Base-by-base conservation (phyloP, 2,329 filamentous ascomycete genomes). In the Pseudogymnoascus sp. region DNA sequence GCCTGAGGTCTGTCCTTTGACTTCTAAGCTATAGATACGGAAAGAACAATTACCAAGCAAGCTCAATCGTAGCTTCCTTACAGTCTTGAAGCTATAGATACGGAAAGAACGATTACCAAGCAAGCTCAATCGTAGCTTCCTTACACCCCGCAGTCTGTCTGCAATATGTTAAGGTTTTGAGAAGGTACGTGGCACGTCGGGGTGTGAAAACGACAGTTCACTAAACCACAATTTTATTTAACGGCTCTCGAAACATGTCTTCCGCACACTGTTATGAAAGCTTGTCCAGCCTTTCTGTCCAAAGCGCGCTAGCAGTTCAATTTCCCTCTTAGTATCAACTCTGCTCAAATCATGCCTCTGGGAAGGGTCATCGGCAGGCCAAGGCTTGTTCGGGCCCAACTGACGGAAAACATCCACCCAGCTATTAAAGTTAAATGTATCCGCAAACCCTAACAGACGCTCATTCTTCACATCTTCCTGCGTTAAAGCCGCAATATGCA, bases 221-320 rank as follows among this genome's bases (percentile, higher is more conserved):
- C n/a, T n/a, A n/a, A n/a, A n/a, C n/a, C n/a, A n/a, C n/a, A n/a
- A n/a, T n/a, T n/a, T n/a, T n/a, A n/a, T n/a, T n/a, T n/a, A n/a
- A n/a, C n/a, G 19, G 59, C 59, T 61, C 59, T 61, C 59, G 11
- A 61, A 35, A 59, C 19, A 16, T 38, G 35, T 61, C 29, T 35
- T 61, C 59, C 19, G 7, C 59, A 61, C 59, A 26, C 59, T 61
- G 6, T 37, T 24, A 61, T 61, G 40, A 38, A 61, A 61, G 59
- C 59, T 38, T 16, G 37, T 38, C 37, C 37, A 38, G 16, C 37
- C 37, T 38, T 16, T 38, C 37, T 38, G 14, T 38, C 14, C 37
- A 38, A 38, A 38, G 37, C 37, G 37, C 14, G 37, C 37, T 14
- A 38, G 37, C 14, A 38, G 37, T 38, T n/a, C 37, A 7, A 16